These are phyloP conservation scores for Apiospora saccharicola DNA, from an alignment of 2,329 filamentous ascomycete genomes.

Conservation along the genomic window DNA sequence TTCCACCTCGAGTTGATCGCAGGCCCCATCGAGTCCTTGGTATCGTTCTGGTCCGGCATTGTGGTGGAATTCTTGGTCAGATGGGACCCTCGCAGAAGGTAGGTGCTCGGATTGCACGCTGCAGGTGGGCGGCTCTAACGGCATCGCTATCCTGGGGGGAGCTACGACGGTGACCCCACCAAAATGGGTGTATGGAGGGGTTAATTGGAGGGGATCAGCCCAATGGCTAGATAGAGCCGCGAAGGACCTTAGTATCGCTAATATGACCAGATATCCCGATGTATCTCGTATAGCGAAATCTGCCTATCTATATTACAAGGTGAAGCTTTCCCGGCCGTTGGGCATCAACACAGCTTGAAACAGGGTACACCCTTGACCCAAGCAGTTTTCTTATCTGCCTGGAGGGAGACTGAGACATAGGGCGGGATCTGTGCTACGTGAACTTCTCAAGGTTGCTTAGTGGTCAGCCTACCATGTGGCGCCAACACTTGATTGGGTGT, in stretches of 20 bases:
- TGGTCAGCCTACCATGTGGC: neutral
- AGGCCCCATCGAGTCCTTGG: neutral
- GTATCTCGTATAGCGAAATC: neutral
- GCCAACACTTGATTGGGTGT: neutral
- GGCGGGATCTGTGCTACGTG: neutral
- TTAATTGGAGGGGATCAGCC: neutral
- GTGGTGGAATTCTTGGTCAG: too few relatives aligned
- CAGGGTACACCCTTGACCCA: neutral
- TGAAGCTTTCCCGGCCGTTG: neutral
- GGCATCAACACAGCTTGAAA: neutral
- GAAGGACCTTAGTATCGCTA: neutral
- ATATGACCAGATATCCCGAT: too few relatives aligned
- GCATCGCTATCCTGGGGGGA: neutral
- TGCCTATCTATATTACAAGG: neutral
- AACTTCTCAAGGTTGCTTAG: neutral
- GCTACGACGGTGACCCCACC: neutral
- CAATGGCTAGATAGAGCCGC: neutral
- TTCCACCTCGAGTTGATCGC: neutral
- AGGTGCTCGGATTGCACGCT: neutral
- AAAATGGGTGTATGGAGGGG: neutral
- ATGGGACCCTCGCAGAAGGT: neutral
- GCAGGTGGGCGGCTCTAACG: conserved; percentile 5
- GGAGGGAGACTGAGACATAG: neutral
- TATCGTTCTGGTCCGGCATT: too few relatives aligned
- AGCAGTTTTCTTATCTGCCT: neutral